Base-by-base conservation (phyloP, 441 rosid genomes). In the Erysimum pusillum region DNA sequence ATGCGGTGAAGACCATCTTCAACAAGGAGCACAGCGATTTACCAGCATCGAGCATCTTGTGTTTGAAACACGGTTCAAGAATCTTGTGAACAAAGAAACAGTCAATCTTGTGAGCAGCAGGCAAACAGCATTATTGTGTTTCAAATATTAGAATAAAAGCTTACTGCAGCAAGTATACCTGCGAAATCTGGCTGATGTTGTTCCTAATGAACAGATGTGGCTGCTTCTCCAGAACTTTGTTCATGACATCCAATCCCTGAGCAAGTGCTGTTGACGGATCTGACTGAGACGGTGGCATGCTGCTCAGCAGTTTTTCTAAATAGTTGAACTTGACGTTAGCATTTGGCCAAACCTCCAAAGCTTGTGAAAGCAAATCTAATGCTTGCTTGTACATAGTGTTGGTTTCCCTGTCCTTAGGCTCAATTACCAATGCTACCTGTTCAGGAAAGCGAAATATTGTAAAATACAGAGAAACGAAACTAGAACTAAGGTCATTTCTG, bases 221-320 rank as follows among this genome's bases (percentile, higher is more conserved):
- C 80, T 97, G 99, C 85, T 94, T 94, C 87, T 97, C 98, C 79
- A 97, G 87, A 79, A 97, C 94, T 76, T 92, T 97, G 87, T 97
- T 97, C 99, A 97, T 94, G 80, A 97, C 98, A 80, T 97, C 99
- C 89, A 94, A 91, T 71, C 98, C 98, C 82, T 97, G 97, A 49
- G 97, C 95, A 84, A 94, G 98, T 70, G 97, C 92, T 44, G 97
- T 91, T 25, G 99, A 87, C 71, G 99, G 99, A 78, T 97, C 98
- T 8, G 98, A 87, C 85, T 96, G 98, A 63, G 98, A 90, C 76
- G 98, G 97, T 72, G 93, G 99, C 76, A 91, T 86, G 71, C 92
- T 90, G 85, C 90, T 87, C 52, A 96, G 85, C 57, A 96, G 87
- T 85, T 95, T 94, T 78, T 96, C 99, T 45, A 95, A 82, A 82